phyloP scores from a whole-genome alignment of 495 filamentous ascomycete species.

The Penicillium paradoxum region DNA sequence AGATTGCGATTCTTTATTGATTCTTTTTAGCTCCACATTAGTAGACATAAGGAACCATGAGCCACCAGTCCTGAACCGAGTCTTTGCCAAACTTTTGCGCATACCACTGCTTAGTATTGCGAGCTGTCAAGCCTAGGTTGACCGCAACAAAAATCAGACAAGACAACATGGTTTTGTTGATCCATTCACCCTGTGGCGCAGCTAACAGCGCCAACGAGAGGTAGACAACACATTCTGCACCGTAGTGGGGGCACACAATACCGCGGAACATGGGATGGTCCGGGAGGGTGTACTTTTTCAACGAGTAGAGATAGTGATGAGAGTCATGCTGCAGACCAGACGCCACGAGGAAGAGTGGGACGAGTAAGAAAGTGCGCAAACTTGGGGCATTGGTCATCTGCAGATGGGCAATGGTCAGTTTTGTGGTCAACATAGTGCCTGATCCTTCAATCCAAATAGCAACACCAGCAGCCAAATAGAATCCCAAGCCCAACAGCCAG shows the following conservation, averaged over 20 bases:
- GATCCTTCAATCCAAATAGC: conserved; percentile 84
- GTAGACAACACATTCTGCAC: conserved; percentile 81
- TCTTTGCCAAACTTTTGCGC: conserved; percentile 67
- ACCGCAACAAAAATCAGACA: conserved; percentile 66
- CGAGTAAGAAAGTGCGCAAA: conserved; percentile 54
- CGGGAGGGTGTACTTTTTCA: conserved; percentile 84
- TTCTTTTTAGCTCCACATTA: conserved; percentile 26
- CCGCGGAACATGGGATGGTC: conserved; percentile 61
- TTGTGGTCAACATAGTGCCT: conserved; percentile 17
- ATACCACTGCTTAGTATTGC: conserved; percentile 77
- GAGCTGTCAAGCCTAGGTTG: conserved; percentile 81
- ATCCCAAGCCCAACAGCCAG: conserved; percentile 72
- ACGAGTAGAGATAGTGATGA: conserved; percentile 71
- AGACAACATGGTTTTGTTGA: conserved; percentile 71
- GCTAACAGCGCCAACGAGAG: conserved; percentile 68
- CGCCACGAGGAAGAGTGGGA: conserved; percentile 65
- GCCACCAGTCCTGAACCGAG: conserved; percentile 62
- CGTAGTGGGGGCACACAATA: conserved; percentile 86
- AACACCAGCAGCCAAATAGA: conserved; percentile 68
- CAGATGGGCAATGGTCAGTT: conserved; percentile 16
- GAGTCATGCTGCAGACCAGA: conserved; percentile 76
- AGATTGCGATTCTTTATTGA: background rate
- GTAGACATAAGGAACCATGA: conserved; percentile 78
- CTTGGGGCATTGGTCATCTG: conserved; percentile 43
- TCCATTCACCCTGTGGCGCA: conserved; percentile 55